Base-by-base conservation (phyloP, 2,329 filamentous ascomycete species). In the Ophiostoma tasmaniense region DNA sequence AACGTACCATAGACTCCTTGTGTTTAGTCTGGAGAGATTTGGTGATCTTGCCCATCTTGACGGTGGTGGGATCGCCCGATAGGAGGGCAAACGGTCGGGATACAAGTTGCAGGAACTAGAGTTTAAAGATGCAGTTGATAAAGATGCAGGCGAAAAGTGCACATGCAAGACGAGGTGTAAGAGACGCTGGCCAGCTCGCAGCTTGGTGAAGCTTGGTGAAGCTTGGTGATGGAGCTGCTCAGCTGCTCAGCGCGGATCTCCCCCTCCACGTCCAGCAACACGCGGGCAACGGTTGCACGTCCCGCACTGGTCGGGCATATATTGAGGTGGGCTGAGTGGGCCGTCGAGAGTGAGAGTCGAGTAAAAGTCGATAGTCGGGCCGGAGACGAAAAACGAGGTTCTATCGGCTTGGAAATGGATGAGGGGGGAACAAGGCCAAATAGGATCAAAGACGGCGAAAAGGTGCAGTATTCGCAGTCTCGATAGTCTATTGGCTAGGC, bases 1-100 rank as follows among this genome's bases (percentile, higher is more conserved):
- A 37, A 77, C 84, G 78, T 80, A 90, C 87, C 83, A 89, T 76
- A 37, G 86, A 89, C 79, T 89, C 87, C 79, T 82, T 83, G 77
- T 90, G 87, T 81, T 89, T 89, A 71, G 82, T 76, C 79, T 88
- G 87, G 80, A 89, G 87, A 73, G 82, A 80, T 81, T 89, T 90
- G 70, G 83, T 86, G 75, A 90, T 89, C 80, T 87, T 89, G 76
- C 85, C 87, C 88, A 90, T 90, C 75, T 74, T 87, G 82, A 81
- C 67, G 69, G 67, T 25, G 42, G 52, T 25, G 20, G 35, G 50
- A 55, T 55, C 50, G 50, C 50, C n/a, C 50, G 22, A 55, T n/a
- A n/a, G 4, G 22, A 55, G 25, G 50, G 13, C 25, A n/a, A 55
- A n/a, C n/a, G 8, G 33, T 33, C 33, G 33, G 33, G 3, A 33